Evolutionary conservation across 2,329 filamentous ascomycete species (phyloP).

Genomic region (Septoria linicola): DNA sequence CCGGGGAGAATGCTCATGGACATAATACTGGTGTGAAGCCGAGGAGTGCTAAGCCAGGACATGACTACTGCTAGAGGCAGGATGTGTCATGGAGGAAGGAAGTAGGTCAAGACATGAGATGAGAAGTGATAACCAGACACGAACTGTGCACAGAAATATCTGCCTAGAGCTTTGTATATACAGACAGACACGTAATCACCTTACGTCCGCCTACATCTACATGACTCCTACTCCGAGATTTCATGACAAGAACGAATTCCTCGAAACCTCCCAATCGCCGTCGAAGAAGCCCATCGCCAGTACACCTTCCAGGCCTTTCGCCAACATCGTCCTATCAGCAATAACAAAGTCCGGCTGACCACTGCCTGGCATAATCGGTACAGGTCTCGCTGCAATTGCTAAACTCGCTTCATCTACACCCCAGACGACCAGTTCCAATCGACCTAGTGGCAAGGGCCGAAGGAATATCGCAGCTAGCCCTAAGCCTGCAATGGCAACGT

Average conservation of each 20-base stretch:
- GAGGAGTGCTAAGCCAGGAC: slow-evolving; percentile 16
- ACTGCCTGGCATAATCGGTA: slow-evolving; percentile 57
- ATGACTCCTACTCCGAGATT: no score
- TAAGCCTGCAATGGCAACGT: slow-evolving; percentile 9
- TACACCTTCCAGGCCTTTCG: slow-evolving; percentile 53
- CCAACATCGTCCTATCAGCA: slow-evolving; percentile 47
- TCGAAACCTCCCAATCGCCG: slow-evolving; percentile 52
- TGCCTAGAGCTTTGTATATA: no score
- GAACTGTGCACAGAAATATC: neutral
- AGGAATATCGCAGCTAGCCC: slow-evolving; percentile 54
- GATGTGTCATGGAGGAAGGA: neutral
- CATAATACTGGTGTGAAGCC: slow-evolving; percentile 18
- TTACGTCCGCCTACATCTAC: no score
- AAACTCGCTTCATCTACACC: slow-evolving; percentile 51
- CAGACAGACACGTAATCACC: no score
- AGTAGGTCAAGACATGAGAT: no score
- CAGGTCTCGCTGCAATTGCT: slow-evolving; percentile 51
- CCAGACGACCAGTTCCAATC: slow-evolving; percentile 58
- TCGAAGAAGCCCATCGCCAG: slow-evolving; percentile 59
- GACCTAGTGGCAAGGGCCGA: slow-evolving; percentile 48
- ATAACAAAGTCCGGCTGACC: slow-evolving; percentile 60
- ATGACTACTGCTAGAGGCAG: slow-evolving; percentile 11
- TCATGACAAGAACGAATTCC: slow-evolving; percentile 45
- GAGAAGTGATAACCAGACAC: slow-evolving; percentile 10
- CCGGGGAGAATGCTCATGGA: slow-evolving; percentile 16